Percentiles rank a stretch among this genome's conserved stretches.
These are phyloP conservation scores for Verticillium nonalfalfae DNA, from an alignment of 2,329 filamentous ascomycete species.

Conservation along the genomic window DNA sequence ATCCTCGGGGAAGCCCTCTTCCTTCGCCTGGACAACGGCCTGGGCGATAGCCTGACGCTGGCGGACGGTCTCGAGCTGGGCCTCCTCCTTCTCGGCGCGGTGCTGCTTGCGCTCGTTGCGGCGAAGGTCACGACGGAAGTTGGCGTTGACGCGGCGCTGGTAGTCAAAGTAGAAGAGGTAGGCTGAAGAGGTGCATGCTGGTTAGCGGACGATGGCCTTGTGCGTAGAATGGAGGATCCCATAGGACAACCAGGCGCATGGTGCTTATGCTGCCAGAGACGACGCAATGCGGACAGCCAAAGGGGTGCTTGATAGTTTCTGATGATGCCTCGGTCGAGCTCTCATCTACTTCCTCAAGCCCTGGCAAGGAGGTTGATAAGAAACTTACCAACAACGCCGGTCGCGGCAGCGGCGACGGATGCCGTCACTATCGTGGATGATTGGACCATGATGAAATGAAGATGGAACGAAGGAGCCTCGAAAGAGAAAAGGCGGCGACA, in stretches of 20 bases:
- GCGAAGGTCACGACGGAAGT: constrained; percentile 63
- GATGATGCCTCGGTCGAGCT: background rate
- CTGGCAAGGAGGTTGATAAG: background rate
- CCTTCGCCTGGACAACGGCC: constrained; percentile 74
- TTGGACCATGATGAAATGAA: constrained; percentile 32
- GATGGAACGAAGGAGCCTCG: background rate
- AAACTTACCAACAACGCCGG: constrained; percentile 51
- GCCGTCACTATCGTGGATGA: constrained; percentile 52
- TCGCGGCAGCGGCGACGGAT: constrained; percentile 54
- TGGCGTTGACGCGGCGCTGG: constrained; percentile 55
- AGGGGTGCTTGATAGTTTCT: background rate
- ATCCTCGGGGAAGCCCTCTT: constrained; percentile 84
- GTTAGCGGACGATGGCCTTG: background rate
- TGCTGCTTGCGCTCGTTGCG: constrained; percentile 69
- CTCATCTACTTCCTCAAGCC: background rate
- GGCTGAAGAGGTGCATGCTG: constrained; percentile 29
- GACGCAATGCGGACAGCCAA: background rate
- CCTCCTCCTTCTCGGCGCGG: constrained; percentile 66
- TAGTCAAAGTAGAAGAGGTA: constrained; percentile 67
- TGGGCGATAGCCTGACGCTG: constrained; percentile 69
- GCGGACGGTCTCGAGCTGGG: constrained; percentile 55
- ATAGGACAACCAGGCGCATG: no score
- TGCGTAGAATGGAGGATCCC: no score
- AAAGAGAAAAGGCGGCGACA: background rate
- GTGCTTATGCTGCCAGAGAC: background rate